Conservation (phyloP, 129 eudicot species). For the Dittrichia graveolens region DNA sequence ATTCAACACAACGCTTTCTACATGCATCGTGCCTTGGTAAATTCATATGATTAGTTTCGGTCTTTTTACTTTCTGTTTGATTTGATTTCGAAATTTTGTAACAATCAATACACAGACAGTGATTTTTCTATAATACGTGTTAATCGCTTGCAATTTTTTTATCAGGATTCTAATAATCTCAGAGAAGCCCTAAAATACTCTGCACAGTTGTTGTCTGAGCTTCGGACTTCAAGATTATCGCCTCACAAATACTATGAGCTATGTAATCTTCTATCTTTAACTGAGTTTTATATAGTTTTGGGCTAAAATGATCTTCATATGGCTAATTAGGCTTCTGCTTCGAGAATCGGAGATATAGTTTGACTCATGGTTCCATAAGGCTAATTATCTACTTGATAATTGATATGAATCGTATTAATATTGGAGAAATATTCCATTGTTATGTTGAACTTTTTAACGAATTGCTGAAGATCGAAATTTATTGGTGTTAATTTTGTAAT, state of each 20-base stretch:
- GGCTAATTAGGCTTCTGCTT: constrained; percentile 7
- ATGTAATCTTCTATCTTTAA: constrained; percentile 44
- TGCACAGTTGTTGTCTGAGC: constrained; percentile 91
- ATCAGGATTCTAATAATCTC: constrained; percentile 83
- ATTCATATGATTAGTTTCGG: neutral
- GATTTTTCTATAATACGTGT: constrained; percentile 5
- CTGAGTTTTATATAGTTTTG: neutral
- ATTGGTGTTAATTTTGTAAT: constrained; percentile 11
- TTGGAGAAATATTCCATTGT: constrained; percentile 2
- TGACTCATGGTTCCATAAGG: constrained; percentile 11
- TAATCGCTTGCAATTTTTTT: neutral
- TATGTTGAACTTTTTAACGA: neutral
- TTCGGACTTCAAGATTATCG: constrained; percentile 85
- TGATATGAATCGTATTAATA: constrained; percentile 8
- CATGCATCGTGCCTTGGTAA: constrained; percentile 93
- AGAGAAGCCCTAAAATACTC: constrained; percentile 94
- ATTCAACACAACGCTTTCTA: constrained; percentile 97
- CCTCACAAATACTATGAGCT: constrained; percentile 96
- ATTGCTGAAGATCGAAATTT: neutral
- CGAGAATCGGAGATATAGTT: constrained; percentile 19
- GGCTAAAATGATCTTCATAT: neutral
- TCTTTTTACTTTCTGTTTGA: neutral
- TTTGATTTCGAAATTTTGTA: constrained; percentile 6
- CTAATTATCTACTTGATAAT: constrained; percentile 21
- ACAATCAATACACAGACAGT: neutral